Conservation (phyloP, 306 rosid genomes). For the Casuarina equisetifolia region DNA sequence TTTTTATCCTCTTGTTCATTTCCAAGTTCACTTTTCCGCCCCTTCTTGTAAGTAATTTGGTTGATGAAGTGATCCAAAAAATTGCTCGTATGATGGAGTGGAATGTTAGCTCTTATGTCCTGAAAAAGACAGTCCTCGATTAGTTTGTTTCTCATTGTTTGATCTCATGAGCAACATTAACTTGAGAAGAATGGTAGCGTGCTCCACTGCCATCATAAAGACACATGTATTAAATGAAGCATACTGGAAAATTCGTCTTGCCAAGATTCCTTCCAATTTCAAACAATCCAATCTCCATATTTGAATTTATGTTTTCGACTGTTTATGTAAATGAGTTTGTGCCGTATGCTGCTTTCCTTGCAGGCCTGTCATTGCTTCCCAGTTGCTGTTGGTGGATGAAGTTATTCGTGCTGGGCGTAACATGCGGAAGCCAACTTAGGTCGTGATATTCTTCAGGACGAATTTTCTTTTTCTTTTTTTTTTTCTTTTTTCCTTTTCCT, state of each 20-base stretch:
- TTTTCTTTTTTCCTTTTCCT: no score
- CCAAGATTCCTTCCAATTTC: not conserved
- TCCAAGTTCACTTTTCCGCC: not conserved
- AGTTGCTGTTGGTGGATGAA: constrained; percentile 92
- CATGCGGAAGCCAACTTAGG: constrained; percentile 83
- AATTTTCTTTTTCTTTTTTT: no score
- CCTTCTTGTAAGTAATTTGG: not conserved
- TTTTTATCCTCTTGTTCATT: not conserved
- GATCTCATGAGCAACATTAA: not conserved
- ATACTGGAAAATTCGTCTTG: not conserved
- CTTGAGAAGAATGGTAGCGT: not conserved
- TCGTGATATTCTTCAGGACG: not conserved
- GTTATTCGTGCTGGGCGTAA: constrained; percentile 98
- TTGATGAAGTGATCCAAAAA: not conserved
- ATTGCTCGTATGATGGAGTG: not conserved
- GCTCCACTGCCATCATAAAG: not conserved
- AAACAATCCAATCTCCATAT: not conserved
- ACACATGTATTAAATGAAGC: not conserved
- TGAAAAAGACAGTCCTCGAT: not conserved
- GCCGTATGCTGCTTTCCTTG: constrained; percentile 9
- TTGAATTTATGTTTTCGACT: not conserved
- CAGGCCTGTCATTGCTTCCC: constrained; percentile 97
- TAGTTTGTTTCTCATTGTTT: not conserved
- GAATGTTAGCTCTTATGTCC: not conserved
- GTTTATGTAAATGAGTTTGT: not conserved